phyloP scores from a whole-genome alignment of 176 grass and related monocot genomes.

The Hordeum marinum region DNA sequence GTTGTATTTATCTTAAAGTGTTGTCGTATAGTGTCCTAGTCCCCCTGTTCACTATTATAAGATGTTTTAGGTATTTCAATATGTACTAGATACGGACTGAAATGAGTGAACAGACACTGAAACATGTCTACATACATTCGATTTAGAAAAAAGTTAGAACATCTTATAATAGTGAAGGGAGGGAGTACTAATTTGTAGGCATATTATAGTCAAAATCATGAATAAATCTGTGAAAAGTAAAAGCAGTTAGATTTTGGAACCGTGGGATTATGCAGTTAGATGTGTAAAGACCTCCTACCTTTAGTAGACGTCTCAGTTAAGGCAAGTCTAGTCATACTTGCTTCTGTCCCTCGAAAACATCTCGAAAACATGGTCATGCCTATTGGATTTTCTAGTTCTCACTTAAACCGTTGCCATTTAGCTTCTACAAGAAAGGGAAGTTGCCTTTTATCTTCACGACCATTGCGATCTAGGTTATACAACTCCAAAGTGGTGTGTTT shows the following conservation, averaged over 20 bases:
- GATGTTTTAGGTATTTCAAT: too few relatives aligned
- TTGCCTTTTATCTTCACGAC: background rate
- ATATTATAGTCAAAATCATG: background rate
- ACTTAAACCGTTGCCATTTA: background rate
- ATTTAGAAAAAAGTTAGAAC: too few relatives aligned
- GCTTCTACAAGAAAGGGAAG: background rate
- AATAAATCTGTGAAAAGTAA: background rate
- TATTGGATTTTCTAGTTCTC: background rate
- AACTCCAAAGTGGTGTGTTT: background rate
- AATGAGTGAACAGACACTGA: too few relatives aligned
- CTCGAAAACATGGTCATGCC: background rate
- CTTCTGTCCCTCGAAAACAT: background rate
- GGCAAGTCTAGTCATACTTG: slow-evolving; percentile 6
- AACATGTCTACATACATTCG: too few relatives aligned
- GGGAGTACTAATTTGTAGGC: background rate
- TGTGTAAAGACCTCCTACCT: background rate
- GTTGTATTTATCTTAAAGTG: background rate
- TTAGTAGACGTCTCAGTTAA: background rate
- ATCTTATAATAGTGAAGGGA: too few relatives aligned
- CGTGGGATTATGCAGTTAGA: background rate
- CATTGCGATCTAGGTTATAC: slow-evolving; percentile 6
- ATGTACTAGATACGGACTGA: too few relatives aligned
- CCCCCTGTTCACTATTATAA: too few relatives aligned
- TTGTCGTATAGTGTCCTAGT: background rate
- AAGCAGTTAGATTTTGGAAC: background rate